Percentiles rank a stretch among this genome's conserved stretches.
Evolutionary conservation across 768 basidiomycete genomes (phyloP).

Genomic region (Trametes maxima): DNA sequence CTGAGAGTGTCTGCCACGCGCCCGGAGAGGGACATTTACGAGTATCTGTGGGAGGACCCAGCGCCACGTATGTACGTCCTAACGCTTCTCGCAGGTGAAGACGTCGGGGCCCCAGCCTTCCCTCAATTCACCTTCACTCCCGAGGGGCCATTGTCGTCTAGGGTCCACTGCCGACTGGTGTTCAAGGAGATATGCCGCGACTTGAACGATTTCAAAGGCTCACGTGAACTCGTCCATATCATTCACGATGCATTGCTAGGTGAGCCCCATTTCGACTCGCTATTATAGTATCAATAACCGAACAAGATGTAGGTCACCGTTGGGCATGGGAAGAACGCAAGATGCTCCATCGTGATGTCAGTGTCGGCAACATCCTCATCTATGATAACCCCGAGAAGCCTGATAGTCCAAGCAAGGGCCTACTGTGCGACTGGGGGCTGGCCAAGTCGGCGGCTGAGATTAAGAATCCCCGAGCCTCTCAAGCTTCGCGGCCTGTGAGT

Average conservation of each 20-base stretch:
- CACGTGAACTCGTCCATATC: not conserved
- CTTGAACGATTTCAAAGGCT: not conserved
- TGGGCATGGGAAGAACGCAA: not conserved
- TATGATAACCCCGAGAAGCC: not conserved
- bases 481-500: not conserved
- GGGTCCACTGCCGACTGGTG: not conserved
- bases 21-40: not conserved
- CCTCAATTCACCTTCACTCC: not conserved
- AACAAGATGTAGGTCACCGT: not conserved
- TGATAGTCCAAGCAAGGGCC: not conserved
- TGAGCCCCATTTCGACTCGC: too few relatives aligned
- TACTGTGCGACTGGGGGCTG: not conserved
- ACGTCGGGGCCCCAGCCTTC: not conserved
- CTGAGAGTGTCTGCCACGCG: not conserved
- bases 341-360: not conserved
- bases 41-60: not conserved
- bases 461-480: not conserved
- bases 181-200: not conserved
- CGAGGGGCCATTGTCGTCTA: not conserved
- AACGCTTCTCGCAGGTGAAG: not conserved
- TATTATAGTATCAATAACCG: too few relatives aligned
- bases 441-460: not conserved
- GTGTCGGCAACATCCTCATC: not conserved
- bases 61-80: not conserved
- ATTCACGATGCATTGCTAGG: not conserved